A percentile compares a stretch with the other conserved stretches of the same genome.
These are phyloP conservation scores for Niebla homalea DNA, from an alignment of 495 filamentous ascomycete species.

Conservation along the genomic window DNA sequence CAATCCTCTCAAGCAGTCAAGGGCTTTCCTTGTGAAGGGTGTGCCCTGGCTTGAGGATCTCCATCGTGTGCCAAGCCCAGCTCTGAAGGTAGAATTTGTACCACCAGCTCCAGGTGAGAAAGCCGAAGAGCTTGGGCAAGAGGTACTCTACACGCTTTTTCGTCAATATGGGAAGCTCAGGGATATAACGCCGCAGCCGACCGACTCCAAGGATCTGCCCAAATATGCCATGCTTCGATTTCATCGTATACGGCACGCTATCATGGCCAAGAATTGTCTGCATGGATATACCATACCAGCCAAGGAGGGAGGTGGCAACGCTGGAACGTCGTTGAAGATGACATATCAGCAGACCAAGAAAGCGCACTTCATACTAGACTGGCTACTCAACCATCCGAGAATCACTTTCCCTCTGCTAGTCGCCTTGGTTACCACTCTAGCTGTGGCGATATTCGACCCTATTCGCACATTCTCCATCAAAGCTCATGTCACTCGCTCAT, in stretches of 20 bases:
- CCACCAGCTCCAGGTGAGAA: slow-evolving; percentile 48
- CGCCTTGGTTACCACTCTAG: slow-evolving; percentile 67
- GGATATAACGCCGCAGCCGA: slow-evolving; percentile 65
- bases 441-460: slow-evolving; percentile 86
- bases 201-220: slow-evolving; percentile 71
- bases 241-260: slow-evolving; percentile 49
- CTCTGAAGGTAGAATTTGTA: slow-evolving; percentile 73
- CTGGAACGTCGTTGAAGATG: slow-evolving; percentile 60
- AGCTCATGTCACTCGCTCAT: slow-evolving; percentile 64
- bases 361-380: slow-evolving; percentile 67
- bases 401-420: slow-evolving; percentile 75
- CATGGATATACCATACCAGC: slow-evolving; percentile 66
- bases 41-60: slow-evolving; percentile 94
- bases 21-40: slow-evolving; percentile 57
- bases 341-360: slow-evolving; percentile 70
- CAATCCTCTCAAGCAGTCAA: slow-evolving; percentile 63
- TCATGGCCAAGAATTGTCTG: slow-evolving; percentile 85
- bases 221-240: slow-evolving; percentile 73
- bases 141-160: slow-evolving; percentile 77
- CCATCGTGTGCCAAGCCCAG: slow-evolving; percentile 61
- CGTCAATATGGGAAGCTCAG: slow-evolving; percentile 76
- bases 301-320: slow-evolving; percentile 51
- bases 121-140: slow-evolving; percentile 68
- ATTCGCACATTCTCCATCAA: slow-evolving; percentile 85
- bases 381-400: slow-evolving; percentile 77